phyloP scores from a whole-genome alignment of 2,329 filamentous ascomycete genomes.

The Bimuria novae-zelandiae region DNA sequence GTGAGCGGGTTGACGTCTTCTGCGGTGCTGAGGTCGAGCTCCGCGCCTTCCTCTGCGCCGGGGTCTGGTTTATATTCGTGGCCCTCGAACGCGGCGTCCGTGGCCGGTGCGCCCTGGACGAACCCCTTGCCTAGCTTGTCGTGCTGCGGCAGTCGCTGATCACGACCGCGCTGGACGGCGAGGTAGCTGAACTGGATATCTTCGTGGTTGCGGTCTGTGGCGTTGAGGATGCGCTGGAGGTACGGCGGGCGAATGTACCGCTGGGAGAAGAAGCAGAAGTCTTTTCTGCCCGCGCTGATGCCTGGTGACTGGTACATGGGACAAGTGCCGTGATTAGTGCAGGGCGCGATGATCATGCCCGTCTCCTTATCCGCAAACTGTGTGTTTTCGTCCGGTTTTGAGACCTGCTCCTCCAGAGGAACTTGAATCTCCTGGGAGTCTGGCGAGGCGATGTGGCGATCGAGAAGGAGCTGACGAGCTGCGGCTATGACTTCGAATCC shows the following conservation, averaged over 20 bases:
- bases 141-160: conserved; percentile 52
- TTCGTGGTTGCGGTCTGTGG: conserved; percentile 77
- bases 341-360: conserved; percentile 68
- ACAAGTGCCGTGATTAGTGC: conserved; percentile 85
- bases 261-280: conserved; percentile 90
- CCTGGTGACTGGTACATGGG: conserved; percentile 84
- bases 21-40: conserved; percentile 40
- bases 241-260: conserved; percentile 84
- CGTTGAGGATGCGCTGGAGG: conserved; percentile 75
- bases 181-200: conserved; percentile 91
- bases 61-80: conserved; percentile 54
- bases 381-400: conserved; percentile 43
- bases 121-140: conserved; percentile 39
- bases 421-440: conserved; percentile 51
- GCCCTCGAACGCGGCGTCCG: conserved; percentile 71
- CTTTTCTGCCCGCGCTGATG: conserved; percentile 73
- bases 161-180: conserved; percentile 77
- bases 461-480: conserved; percentile 77
- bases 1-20: conserved; percentile 58
- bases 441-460: conserved; percentile 72
- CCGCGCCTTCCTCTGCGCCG: conserved; percentile 4
- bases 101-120: conserved; percentile 60
- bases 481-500: conserved; percentile 92
- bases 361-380: conserved; percentile 54
- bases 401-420: conserved; percentile 45